A percentile compares a stretch with the other conserved stretches of the same genome.
Evolutionary conservation across 768 basidiomycete species (phyloP).

Genomic region (Leucocoprinus birnbaumii): DNA sequence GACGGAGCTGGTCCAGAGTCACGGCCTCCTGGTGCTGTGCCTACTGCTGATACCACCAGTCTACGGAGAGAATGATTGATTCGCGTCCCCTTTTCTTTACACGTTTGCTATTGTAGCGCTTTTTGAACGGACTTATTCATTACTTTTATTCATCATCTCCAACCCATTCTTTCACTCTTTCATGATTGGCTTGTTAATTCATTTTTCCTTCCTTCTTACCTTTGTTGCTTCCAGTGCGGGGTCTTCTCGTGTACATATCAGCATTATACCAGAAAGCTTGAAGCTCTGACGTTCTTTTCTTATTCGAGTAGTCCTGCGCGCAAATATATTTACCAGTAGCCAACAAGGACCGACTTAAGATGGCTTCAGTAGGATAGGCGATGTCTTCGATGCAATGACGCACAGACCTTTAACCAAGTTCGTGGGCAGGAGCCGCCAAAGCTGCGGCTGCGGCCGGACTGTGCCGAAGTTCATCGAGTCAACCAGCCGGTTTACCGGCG

Average conservation of each 20-base stretch:
- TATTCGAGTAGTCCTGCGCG: no score
- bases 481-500: no score
- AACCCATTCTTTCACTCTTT: neutral
- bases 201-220: neutral
- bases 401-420: neutral
- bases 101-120: neutral
- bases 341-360: no score
- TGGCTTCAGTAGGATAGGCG: no score
- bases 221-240: no score
- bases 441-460: neutral
- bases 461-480: neutral
- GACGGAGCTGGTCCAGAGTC: neutral
- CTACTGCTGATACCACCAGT: neutral
- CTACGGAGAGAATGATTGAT: neutral
- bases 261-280: neutral
- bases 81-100: neutral
- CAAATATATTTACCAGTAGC: no score
- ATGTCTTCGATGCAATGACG: neutral
- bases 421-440: no score
- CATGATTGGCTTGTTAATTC: neutral
- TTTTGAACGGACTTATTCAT: neutral
- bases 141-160: neutral
- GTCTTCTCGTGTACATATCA: no score
- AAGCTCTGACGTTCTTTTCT: no score
- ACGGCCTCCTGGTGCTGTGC: neutral